Evolutionary conservation across 306 rosid species (phyloP).

Genomic region (Arachis stenosperma): DNA sequence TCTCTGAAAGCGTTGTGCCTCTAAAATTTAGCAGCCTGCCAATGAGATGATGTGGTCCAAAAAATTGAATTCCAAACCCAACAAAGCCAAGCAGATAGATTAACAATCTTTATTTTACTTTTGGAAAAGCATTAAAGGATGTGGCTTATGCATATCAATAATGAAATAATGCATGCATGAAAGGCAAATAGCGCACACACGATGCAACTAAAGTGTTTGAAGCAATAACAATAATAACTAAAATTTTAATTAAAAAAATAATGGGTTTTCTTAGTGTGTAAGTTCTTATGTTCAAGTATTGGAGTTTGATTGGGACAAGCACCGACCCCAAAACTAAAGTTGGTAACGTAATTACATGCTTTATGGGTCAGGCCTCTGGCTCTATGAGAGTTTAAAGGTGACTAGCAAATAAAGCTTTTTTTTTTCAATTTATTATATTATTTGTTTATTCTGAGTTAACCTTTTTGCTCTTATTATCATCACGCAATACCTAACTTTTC

Average conservation of each 20-base stretch:
- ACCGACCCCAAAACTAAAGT: slow-evolving; percentile 50
- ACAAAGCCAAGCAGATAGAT: neutral
- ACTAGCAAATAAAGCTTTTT: slow-evolving; percentile 1
- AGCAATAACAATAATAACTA: slow-evolving; percentile 9
- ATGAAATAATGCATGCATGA: slow-evolving; percentile 11
- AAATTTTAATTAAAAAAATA: too few species aligned
- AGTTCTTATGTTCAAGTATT: slow-evolving; percentile 47
- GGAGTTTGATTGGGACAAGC: slow-evolving; percentile 59
- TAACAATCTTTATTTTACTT: slow-evolving; percentile 35
- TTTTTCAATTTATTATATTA: slow-evolving; percentile 14
- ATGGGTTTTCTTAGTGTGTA: slow-evolving; percentile 37
- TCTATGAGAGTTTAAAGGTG: slow-evolving; percentile 17
- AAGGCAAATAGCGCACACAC: neutral
- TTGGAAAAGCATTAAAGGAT: slow-evolving; percentile 52
- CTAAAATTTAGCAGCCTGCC: slow-evolving; percentile 35
- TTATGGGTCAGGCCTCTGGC: slow-evolving; percentile 21
- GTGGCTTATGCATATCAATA: slow-evolving; percentile 34
- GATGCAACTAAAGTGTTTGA: slow-evolving; percentile 16
- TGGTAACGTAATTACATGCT: slow-evolving; percentile 27
- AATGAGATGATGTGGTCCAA: slow-evolving; percentile 37
- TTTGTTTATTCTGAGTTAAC: slow-evolving; percentile 25
- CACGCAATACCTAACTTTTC: slow-evolving; percentile 53
- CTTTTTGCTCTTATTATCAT: slow-evolving; percentile 33
- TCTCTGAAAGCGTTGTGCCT: slow-evolving; percentile 28
- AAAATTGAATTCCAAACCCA: slow-evolving; percentile 26